Evolutionary conservation across 2,329 filamentous ascomycete species (phyloP).

Genomic region (Colletotrichum truncatum): DNA sequence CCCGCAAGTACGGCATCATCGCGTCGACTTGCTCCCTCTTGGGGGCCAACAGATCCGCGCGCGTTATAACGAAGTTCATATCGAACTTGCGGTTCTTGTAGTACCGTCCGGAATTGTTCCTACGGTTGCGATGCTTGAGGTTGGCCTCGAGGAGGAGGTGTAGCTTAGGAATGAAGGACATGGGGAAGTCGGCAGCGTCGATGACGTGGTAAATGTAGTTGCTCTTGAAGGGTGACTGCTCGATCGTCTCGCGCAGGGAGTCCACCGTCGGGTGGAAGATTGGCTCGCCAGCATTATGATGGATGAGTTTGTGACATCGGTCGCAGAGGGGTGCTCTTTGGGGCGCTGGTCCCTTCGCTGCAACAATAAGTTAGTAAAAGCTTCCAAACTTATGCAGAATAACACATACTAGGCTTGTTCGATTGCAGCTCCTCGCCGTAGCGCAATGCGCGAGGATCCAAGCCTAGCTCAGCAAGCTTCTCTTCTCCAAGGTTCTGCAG

Average conservation of each 20-base stretch:
- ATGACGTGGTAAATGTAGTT: slow-evolving; percentile 97
- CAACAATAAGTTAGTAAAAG: not conserved
- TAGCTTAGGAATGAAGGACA: slow-evolving; percentile 87
- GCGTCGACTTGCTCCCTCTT: slow-evolving; percentile 84
- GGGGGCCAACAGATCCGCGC: slow-evolving; percentile 86
- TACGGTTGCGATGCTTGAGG: slow-evolving; percentile 81
- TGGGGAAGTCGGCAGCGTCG: slow-evolving; percentile 95
- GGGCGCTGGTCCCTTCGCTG: slow-evolving; percentile 4
- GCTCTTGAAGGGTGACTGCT: slow-evolving; percentile 86
- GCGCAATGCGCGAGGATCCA: slow-evolving; percentile 52
- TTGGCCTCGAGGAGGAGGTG: slow-evolving; percentile 76
- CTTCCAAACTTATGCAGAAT: too few relatives aligned
- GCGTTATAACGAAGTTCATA: slow-evolving; percentile 90
- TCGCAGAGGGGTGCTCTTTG: slow-evolving; percentile 74
- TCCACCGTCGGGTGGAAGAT: slow-evolving; percentile 85
- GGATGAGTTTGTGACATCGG: slow-evolving; percentile 83
- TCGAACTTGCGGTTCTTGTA: slow-evolving; percentile 75
- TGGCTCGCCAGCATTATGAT: slow-evolving; percentile 76
- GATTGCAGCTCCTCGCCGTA: slow-evolving; percentile 37
- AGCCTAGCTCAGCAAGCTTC: slow-evolving; percentile 54
- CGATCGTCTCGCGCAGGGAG: slow-evolving; percentile 83
- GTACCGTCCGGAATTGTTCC: slow-evolving; percentile 74
- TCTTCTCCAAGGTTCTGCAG: slow-evolving; percentile 52
- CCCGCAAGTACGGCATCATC: slow-evolving; percentile 85
- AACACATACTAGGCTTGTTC: slow-evolving; percentile 4